Evolutionary conservation across 1,284 basidiomycete genomes (phyloP).

Genomic region (Leccinum pachyderme): DNA sequence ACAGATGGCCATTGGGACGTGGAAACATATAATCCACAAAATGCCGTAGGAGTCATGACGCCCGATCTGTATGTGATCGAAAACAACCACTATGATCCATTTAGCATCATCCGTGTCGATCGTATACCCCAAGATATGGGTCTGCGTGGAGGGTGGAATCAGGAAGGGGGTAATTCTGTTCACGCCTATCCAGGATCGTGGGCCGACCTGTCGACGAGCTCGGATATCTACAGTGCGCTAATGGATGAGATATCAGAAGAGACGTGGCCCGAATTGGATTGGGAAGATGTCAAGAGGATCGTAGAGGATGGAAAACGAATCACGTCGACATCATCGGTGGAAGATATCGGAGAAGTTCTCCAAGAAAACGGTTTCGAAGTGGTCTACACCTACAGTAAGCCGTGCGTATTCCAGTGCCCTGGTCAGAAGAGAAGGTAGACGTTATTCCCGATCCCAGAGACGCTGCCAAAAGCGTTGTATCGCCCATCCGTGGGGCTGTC

Average conservation of each 20-base stretch:
- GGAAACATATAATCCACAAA: conserved; percentile 25
- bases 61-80: conserved; percentile 36
- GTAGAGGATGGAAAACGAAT: conserved; percentile 22
- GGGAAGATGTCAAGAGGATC: conserved; percentile 18
- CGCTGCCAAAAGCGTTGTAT: conserved; percentile 40
- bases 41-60: conserved; percentile 1
- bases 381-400: conserved; percentile 37
- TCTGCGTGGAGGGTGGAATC: conserved; percentile 29
- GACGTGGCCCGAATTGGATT: conserved; percentile 14
- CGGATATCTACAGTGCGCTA: conserved; percentile 22
- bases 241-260: conserved; percentile 9
- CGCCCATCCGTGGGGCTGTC: conserved; percentile 37
- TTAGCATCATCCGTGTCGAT: conserved; percentile 37
- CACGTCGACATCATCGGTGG: conserved; percentile 23
- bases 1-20: conserved; percentile 39
- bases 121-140: conserved; percentile 33
- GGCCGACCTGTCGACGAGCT: conserved; percentile 14
- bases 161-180: conserved; percentile 14
- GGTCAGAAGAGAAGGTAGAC: not conserved
- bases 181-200: conserved; percentile 26
- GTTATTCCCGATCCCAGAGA: conserved; percentile 32
- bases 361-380: conserved; percentile 37
- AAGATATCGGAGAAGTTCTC: conserved; percentile 34
- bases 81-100: conserved; percentile 40
- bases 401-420: conserved; percentile 28